A percentile compares a stretch with the other conserved stretches of the same genome.
These are phyloP conservation scores for Acacia pycnantha DNA, from an alignment of 331 rosid species.

Conservation along the genomic window DNA sequence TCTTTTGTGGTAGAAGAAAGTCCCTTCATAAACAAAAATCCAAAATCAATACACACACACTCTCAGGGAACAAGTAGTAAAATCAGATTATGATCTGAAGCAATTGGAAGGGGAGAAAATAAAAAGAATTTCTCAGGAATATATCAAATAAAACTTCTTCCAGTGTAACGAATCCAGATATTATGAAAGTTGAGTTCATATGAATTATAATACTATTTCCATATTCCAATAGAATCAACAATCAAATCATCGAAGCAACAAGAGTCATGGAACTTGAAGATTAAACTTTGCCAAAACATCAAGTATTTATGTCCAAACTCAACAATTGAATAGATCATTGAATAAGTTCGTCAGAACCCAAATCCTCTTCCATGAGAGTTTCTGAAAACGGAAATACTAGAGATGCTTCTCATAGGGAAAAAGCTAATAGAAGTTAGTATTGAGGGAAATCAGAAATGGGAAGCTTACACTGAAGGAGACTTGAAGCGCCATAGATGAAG, in stretches of 20 bases:
- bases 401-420: neutral
- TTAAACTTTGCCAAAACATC: conserved; percentile 4
- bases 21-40: conserved; percentile 38
- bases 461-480: conserved; percentile 39
- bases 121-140: neutral
- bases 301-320: neutral
- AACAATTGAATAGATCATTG: conserved; percentile 1
- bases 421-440: neutral
- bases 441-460: neutral
- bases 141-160: neutral
- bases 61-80: neutral
- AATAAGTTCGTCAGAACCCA: neutral
- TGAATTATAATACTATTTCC: neutral
- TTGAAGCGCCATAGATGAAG: conserved; percentile 36
- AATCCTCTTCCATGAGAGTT: neutral
- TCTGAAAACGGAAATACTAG: neutral
- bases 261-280: conserved; percentile 5
- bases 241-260: neutral
- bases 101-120: neutral
- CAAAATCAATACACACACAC: conserved; percentile 24
- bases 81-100: neutral
- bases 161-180: neutral
- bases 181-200: neutral
- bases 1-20: conserved; percentile 39
- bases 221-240: conserved; percentile 11